Percentiles rank a stretch among this genome's conserved stretches.
These are phyloP conservation scores for Russula foetens DNA, from an alignment of 768 basidiomycete species.

Conservation along the genomic window DNA sequence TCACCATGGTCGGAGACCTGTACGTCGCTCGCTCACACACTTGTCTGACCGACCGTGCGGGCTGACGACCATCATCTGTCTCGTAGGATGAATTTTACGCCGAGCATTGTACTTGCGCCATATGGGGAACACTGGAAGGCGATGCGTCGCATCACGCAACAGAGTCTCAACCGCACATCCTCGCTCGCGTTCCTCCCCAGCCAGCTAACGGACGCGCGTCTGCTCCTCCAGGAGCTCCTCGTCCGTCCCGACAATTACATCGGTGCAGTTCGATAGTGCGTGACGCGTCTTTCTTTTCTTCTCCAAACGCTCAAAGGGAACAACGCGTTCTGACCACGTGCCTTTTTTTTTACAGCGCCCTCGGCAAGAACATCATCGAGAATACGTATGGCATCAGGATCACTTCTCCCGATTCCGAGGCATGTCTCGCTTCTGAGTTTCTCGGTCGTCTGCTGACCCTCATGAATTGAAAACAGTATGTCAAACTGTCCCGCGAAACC, in stretches of 20 bases:
- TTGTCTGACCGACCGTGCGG: neutral
- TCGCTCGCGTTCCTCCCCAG: conserved; percentile 12
- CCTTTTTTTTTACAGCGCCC: neutral
- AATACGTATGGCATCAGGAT: conserved; percentile 19
- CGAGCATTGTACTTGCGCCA: conserved; percentile 17
- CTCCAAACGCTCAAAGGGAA: neutral
- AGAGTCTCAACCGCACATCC: conserved; percentile 18
- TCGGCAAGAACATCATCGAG: conserved; percentile 19
- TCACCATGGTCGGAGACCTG: conserved; percentile 19
- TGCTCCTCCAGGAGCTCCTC: conserved; percentile 16
- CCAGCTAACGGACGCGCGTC: conserved; percentile 14
- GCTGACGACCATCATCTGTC: neutral
- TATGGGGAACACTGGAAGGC: conserved; percentile 19
- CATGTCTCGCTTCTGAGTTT: neutral
- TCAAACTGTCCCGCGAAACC: conserved; percentile 17
- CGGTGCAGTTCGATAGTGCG: conserved; percentile 16
- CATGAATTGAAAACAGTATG: neutral
- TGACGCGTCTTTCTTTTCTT: neutral
- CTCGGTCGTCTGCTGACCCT: neutral
- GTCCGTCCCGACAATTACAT: conserved; percentile 9
- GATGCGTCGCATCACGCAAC: conserved; percentile 18
- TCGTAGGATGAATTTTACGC: conserved; percentile 16
- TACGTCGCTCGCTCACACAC: neutral
- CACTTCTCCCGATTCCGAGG: conserved; percentile 15
- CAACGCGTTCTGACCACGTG: conserved; percentile 11